Evolutionary conservation across 2,329 filamentous ascomycete species (phyloP).

Genomic region (Penicillium sp.): DNA sequence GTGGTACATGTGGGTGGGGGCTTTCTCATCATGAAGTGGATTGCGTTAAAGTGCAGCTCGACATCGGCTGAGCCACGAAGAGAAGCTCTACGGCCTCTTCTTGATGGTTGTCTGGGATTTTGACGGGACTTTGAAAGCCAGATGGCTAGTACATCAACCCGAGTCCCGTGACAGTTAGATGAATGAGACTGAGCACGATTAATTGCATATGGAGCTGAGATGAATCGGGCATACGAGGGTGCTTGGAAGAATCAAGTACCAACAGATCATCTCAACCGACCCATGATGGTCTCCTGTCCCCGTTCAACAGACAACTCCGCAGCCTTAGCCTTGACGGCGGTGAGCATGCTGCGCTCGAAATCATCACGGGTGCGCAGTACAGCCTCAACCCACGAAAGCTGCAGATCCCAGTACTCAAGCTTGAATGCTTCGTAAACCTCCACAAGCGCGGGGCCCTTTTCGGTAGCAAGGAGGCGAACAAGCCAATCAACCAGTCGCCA

Average conservation of each 20-base stretch:
- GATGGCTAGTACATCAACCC: not conserved
- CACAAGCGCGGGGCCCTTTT: conserved; percentile 70
- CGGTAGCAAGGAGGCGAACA: conserved; percentile 70
- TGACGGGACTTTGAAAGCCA: not conserved
- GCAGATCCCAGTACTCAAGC: conserved; percentile 84
- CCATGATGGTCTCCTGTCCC: conserved; percentile 90
- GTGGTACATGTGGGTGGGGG: not conserved
- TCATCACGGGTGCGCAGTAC: conserved; percentile 85
- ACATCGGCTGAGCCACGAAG: not conserved
- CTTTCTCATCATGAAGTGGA: not conserved
- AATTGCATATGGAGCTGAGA: too few relatives aligned
- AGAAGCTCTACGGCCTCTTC: not conserved
- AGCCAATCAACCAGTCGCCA: conserved; percentile 91
- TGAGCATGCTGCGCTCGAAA: conserved; percentile 88
- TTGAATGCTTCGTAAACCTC: conserved; percentile 84
- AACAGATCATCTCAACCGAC: conserved; percentile 69
- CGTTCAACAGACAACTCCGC: conserved; percentile 79
- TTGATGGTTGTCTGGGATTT: too few relatives aligned
- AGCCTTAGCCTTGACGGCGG: conserved; percentile 82
- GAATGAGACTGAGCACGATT: not conserved
- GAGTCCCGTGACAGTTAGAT: too few relatives aligned
- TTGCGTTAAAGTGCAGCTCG: not conserved
- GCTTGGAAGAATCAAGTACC: not conserved
- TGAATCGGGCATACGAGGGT: too few relatives aligned
- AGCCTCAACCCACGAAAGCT: conserved; percentile 92